Evolutionary conservation across 306 rosid genomes (phyloP).

Genomic region (Acacia acuminata): DNA sequence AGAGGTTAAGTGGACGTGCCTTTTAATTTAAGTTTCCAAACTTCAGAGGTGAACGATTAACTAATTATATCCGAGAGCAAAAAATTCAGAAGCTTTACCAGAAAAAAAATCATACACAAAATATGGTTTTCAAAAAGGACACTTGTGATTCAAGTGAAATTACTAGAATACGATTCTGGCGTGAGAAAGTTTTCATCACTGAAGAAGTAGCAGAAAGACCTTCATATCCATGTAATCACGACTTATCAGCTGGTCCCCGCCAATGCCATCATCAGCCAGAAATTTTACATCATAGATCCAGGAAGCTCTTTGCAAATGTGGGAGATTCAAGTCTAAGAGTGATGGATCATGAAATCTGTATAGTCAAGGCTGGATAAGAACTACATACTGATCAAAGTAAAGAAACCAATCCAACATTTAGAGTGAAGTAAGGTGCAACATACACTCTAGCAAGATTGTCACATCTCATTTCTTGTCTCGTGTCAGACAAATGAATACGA

Average conservation of each 20-base stretch:
- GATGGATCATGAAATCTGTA: constrained; percentile 61
- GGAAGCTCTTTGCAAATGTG: constrained; percentile 56
- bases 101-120: background rate
- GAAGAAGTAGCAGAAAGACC: constrained; percentile 30
- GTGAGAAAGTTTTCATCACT: too few species aligned
- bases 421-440: constrained; percentile 17
- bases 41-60: background rate
- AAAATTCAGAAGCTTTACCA: background rate
- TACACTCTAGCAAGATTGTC: constrained; percentile 61
- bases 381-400: background rate
- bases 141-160: background rate
- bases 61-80: background rate
- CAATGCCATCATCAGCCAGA: constrained; percentile 43
- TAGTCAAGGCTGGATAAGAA: constrained; percentile 37
- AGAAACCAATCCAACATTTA: background rate
- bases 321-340: constrained; percentile 44
- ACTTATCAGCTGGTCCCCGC: constrained; percentile 55
- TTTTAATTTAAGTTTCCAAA: background rate
- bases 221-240: constrained; percentile 77
- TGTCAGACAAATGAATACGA: constrained; percentile 63
- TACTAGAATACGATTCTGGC: background rate
- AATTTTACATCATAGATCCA: constrained; percentile 68
- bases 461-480: constrained; percentile 68
- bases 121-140: background rate
- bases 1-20: too few species aligned